Evolutionary conservation across 2,329 filamentous ascomycete genomes (phyloP).

Genomic region (Diaporthe destruens): DNA sequence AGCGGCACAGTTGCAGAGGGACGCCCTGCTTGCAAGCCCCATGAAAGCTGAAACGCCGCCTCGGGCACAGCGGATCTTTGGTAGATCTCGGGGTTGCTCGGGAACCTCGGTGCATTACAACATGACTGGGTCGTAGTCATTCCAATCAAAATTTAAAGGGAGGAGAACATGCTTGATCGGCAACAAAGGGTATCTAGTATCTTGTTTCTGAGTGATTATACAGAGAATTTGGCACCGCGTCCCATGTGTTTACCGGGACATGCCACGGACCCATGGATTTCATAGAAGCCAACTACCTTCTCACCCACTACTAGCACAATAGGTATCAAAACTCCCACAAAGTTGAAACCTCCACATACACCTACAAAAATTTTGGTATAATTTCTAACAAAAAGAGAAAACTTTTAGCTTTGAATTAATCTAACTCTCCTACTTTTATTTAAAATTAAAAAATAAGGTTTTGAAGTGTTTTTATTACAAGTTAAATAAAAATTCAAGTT

Average conservation of each 20-base stretch:
- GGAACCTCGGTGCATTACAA: background rate
- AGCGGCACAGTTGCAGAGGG: background rate
- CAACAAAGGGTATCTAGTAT: background rate
- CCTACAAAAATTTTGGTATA: too few species aligned
- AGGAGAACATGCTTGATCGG: background rate
- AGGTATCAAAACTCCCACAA: too few species aligned
- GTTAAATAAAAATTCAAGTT: too few species aligned
- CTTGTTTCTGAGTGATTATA: background rate
- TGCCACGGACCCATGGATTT: too few species aligned
- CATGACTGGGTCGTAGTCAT: background rate
- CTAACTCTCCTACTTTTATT: too few species aligned
- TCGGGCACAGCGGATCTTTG: background rate
- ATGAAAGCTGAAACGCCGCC: background rate
- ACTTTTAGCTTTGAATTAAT: too few species aligned
- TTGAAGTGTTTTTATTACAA: too few species aligned
- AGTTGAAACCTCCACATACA: too few species aligned
- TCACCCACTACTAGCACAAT: too few species aligned
- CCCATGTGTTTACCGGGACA: background rate
- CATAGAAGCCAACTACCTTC: background rate
- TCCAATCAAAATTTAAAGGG: background rate
- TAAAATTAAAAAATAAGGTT: too few species aligned
- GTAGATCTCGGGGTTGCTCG: background rate
- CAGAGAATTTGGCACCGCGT: background rate
- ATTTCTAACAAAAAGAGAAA: too few species aligned
- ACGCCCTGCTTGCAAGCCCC: background rate